phyloP scores from a whole-genome alignment of 2,329 filamentous ascomycete genomes.

The Trematosphaeria pertusa region DNA sequence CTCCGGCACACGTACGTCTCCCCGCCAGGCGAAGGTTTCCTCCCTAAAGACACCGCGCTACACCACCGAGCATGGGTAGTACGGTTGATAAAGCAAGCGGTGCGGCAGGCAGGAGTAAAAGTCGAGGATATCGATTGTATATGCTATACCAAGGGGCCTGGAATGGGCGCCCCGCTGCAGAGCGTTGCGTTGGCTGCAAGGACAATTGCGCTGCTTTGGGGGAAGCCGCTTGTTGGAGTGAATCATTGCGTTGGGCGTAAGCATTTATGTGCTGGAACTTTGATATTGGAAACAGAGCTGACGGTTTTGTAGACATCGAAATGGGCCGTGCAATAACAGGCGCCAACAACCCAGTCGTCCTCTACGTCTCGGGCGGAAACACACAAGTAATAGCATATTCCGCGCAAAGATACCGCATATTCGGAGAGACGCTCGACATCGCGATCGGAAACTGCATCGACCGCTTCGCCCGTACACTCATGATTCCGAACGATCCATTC shows the following conservation, averaged over 20 bases:
- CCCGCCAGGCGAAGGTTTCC: constrained; percentile 90
- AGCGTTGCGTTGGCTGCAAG: constrained; percentile 86
- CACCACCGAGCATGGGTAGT: constrained; percentile 92
- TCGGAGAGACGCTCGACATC: constrained; percentile 96
- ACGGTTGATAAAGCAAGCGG: constrained; percentile 77
- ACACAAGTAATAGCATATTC: constrained; percentile 98
- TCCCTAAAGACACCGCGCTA: constrained; percentile 93
- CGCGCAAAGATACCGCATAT: constrained; percentile 93
- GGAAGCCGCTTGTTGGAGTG: constrained; percentile 86
- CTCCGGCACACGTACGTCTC: constrained; percentile 92
- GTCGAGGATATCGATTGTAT: constrained; percentile 80
- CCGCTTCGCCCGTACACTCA: constrained; percentile 88
- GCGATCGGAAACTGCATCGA: constrained; percentile 98
- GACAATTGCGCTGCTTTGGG: constrained; percentile 83
- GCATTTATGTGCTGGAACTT: constrained; percentile 25
- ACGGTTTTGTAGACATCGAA: constrained; percentile 81
- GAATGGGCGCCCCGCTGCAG: constrained; percentile 93
- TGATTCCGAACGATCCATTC: constrained; percentile 93
- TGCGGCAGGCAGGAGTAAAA: constrained; percentile 67
- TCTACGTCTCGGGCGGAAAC: constrained; percentile 96
- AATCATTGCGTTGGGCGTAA: constrained; percentile 93
- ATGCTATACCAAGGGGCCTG: constrained; percentile 93
- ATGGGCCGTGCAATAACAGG: constrained; percentile 96
- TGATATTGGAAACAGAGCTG: no score
- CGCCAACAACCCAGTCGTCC: constrained; percentile 87